phyloP scores from a whole-genome alignment of 1,139 yeast genomes.

The Schwanniomyces etchellsii region DNA sequence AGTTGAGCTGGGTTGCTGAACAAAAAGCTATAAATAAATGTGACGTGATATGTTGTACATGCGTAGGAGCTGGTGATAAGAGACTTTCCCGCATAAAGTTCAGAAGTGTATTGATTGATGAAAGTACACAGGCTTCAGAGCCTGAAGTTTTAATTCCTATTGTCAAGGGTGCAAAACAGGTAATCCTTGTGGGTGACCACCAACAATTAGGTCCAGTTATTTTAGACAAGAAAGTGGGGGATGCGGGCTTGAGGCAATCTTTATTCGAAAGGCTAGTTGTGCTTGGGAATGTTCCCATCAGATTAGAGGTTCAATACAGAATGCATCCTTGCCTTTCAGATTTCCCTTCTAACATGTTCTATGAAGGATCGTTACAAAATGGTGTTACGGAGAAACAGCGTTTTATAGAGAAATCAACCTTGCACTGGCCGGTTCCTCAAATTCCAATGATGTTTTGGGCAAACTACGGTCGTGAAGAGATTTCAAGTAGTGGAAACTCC shows the following conservation, averaged over 20 bases:
- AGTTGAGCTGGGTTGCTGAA: conserved; percentile 45
- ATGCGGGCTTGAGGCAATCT: conserved; percentile 82
- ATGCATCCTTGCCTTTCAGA: conserved; percentile 90
- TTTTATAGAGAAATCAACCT: conserved; percentile 45
- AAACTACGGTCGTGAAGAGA: conserved; percentile 83
- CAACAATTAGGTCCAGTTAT: conserved; percentile 93
- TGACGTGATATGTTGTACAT: conserved; percentile 84
- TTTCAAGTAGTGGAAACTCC: conserved; percentile 79
- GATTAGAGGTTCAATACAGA: conserved; percentile 89
- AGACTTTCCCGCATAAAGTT: conserved; percentile 53
- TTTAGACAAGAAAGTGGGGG: conserved; percentile 70
- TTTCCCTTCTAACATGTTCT: conserved; percentile 87
- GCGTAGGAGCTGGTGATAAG: conserved; percentile 85
- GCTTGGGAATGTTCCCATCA: conserved; percentile 80
- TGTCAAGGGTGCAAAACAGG: conserved; percentile 85
- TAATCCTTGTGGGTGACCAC: conserved; percentile 89
- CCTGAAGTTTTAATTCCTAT: conserved; percentile 89
- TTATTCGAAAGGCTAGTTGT: conserved; percentile 79
- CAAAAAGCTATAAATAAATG: conserved; percentile 46
- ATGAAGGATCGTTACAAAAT: conserved; percentile 87
- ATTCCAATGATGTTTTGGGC: conserved; percentile 97
- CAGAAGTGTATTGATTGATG: conserved; percentile 81
- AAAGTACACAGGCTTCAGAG: conserved; percentile 90
- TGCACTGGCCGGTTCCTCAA: conserved; percentile 86
- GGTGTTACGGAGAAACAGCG: conserved; percentile 82